Base-by-base conservation (phyloP, 2,329 filamentous ascomycete species). In the Fusarium sp. region DNA sequence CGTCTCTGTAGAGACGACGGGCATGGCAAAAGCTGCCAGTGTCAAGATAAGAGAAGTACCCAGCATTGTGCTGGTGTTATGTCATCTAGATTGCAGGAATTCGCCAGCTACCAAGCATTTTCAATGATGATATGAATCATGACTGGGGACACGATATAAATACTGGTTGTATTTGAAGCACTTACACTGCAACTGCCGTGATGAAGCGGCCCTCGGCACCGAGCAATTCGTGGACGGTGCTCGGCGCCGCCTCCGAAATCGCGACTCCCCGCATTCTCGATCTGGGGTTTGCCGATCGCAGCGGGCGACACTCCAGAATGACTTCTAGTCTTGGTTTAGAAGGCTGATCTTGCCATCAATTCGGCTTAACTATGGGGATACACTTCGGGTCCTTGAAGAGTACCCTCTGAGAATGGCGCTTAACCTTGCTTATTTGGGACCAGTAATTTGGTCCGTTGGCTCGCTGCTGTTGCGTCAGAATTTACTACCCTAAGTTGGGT, bases 171-270 rank as follows among this genome's bases (percentile, higher is more conserved):
- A 1, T 2, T 2, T 8, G 2, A 22, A 9, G n/a, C 21, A 68
- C 26, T 50, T 40, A 36, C 38, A 59, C 21, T 6, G 6, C 1
- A 31, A 5, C 13, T 17, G 7, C 31, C 7, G 6, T 33, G 19
- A 3, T 28, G 9, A 19, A 36, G 14, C 65, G 64, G 65, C 53
- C 52, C 47, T 33, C 58, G 59, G 58, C 40, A 15, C 65, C 65
- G 63, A 58, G 8, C 0, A n/a, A 19, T 4, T n/a, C 15, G 14
- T 9, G 3, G 14, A 44, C 63, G 63, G 65, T 36, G 2, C 17
- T 39, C 65, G 65, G 64, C 52, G 65, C 65, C 65, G 65, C 4
- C 13, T 6, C 65, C 65, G 64, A 67, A 47, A 9, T 43, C 33
- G 34, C 26, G 19, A 42, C 49, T 57, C 64, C 62, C 63, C 64